A percentile compares a stretch with the other conserved stretches of the same genome.
Conservation (phyloP, 2,329 filamentous ascomycete species). For the Neopestalotiopsis sp. region DNA sequence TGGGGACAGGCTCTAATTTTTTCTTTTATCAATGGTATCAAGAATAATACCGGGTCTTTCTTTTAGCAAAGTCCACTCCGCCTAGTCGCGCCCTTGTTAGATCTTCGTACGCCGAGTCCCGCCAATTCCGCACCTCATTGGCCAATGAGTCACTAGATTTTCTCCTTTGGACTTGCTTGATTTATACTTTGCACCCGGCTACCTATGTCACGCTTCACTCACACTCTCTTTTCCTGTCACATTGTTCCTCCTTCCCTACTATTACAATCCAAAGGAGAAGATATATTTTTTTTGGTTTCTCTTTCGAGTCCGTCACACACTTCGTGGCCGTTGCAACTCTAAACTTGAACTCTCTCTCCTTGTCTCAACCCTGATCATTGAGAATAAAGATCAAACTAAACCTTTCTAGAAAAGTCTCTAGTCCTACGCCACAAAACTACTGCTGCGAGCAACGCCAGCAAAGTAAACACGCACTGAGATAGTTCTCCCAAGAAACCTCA, state of each 20-base stretch:
- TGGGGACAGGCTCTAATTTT: background rate
- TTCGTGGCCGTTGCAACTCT: conserved; percentile 13
- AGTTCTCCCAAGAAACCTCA: background rate
- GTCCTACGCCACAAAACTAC: background rate
- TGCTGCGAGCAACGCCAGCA: background rate
- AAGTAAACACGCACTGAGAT: background rate
- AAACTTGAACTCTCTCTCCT: background rate
- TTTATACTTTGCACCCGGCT: conserved; percentile 17
- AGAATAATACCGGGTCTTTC: conserved; percentile 2
- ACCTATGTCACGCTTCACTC: background rate
- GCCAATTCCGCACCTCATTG: conserved; percentile 10
- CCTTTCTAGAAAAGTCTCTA: background rate
- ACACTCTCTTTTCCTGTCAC: background rate
- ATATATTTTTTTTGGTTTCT: background rate
- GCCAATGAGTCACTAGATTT: conserved; percentile 18
- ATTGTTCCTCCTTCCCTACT: background rate
- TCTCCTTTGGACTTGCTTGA: conserved; percentile 11
- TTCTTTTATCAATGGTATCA: conserved; percentile 15
- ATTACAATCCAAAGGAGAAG: background rate
- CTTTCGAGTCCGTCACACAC: background rate
- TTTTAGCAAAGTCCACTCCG: background rate
- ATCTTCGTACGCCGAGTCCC: background rate
- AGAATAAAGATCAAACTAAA: conserved; percentile 4
- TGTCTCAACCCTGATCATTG: background rate
- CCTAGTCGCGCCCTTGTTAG: background rate